Base-by-base conservation (phyloP, 2,329 filamentous ascomycete species). In the Madurella fahalii region DNA sequence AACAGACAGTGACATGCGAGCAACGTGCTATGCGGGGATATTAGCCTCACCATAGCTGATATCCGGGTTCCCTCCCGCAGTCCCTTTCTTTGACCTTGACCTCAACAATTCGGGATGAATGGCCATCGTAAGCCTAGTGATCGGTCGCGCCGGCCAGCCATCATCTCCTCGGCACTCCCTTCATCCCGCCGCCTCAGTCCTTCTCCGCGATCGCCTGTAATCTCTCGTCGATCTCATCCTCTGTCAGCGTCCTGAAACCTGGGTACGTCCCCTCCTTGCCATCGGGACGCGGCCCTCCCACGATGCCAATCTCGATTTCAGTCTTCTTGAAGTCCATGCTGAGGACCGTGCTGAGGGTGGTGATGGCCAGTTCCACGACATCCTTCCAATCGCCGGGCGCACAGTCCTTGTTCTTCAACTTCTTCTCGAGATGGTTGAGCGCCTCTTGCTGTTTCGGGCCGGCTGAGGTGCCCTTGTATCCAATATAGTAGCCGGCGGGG, bases 241-340 rank as follows among this genome's bases (percentile, higher is more conserved):
- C 93, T 31, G 89, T 95, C 73, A 99, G 81, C 64, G 86, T 87
- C 71, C 92, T 85, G 81, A 99, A 99, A 59, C 78, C 79, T 47
- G 86, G 74, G 67, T 90, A 82, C 60, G 86, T 88, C 61, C 90
- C 90, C 71, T 95, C 89, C 74, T 89, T 81, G 63, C 92, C 93
- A 68, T 95, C 90, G 56, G 79, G 75, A 66, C 84, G 82, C 54
- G 93, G 92, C 31, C 91, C 93, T 63, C 94, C 94, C 52, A 96
- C 94, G 68, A 99, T 92, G 60, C 94, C 94, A 74, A 99, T 90
- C 77, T 99, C 94, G 71, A 99, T 86, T 79, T 99, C 94, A 65
- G 89, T 89, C 81, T 97, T 97, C 84, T 99, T 99, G 81, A 99
- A 99, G 73, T 99, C 94, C 73, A 97, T 95, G 74, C 93, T 96